Percentiles rank a stretch among this genome's conserved stretches.
Conservation (phyloP, 2,329 filamentous ascomycete species). For the Fusarium sp. region DNA sequence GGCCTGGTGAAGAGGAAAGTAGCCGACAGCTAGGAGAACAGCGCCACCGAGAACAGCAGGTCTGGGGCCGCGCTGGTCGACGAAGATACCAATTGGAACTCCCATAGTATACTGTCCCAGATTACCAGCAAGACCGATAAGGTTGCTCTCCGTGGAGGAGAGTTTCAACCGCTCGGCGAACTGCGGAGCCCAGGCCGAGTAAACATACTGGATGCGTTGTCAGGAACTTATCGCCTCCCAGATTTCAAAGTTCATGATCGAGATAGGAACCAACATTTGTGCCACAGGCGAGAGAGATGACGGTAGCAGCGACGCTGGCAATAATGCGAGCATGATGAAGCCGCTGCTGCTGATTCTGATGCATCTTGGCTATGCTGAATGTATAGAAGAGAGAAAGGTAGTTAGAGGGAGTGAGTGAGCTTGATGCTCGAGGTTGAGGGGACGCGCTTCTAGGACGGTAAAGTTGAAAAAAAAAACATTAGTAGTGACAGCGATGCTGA, state of each 20-base stretch:
- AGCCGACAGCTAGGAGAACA: constrained; percentile 79
- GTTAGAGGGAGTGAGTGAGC: not conserved
- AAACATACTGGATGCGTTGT: constrained; percentile 80
- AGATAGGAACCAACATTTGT: constrained; percentile 77
- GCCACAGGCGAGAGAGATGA: constrained; percentile 89
- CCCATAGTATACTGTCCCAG: constrained; percentile 94
- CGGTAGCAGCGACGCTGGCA: constrained; percentile 86
- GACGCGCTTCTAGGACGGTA: constrained; percentile 17
- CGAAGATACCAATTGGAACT: constrained; percentile 88
- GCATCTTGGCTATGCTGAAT: constrained; percentile 35
- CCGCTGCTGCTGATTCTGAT: constrained; percentile 47
- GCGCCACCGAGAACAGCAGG: constrained; percentile 82
- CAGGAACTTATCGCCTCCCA: constrained; percentile 6
- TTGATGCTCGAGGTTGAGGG: constrained; percentile 2
- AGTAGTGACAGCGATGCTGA: constrained; percentile 31
- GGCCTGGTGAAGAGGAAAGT: constrained; percentile 85
- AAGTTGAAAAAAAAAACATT: constrained; percentile 31
- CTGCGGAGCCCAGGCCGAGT: constrained; percentile 97
- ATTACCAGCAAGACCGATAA: constrained; percentile 88
- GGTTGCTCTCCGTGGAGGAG: constrained; percentile 91
- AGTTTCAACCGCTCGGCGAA: constrained; percentile 89
- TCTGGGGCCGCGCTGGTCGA: constrained; percentile 85
- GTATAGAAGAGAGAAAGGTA: not conserved
- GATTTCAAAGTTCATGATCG: not conserved
- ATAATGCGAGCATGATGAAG: constrained; percentile 77